Base-by-base conservation (phyloP, 345 rosid species). In the Litchi chinensis region DNA sequence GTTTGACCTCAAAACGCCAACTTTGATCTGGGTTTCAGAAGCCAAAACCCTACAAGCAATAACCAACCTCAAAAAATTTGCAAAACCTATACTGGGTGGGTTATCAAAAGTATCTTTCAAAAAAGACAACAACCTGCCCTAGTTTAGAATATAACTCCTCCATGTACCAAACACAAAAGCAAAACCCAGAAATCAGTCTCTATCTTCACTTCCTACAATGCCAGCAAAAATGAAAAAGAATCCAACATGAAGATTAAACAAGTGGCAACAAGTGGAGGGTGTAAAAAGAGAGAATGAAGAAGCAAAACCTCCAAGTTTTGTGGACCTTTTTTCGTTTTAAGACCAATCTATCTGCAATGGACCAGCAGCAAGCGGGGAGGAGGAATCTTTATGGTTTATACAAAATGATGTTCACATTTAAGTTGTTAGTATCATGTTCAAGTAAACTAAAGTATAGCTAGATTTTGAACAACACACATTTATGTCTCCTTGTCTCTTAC, bases 211-310 rank as follows among this genome's bases (percentile, higher is more conserved):
- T 52, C 52, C 80, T 69, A 39, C 18, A 52, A 60, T 37, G 62
- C 62, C 57, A 66, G 75, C 81, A 64, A 80, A 80, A 79, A 76
- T 76, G 70, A 88, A 70, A 68, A 75, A 50, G 63, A 63, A 81
- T 26, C 62, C 76, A 73, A 70, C 65, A n/a, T 46, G 74, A 52
- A 65, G 59, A 76, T 70, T 71, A 71, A 74, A 62, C 70, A 24
- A 68, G 26, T 15, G 73, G 22, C 60, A 62, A 78, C 62, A 79
- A 64, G 76, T 26, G 28, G 37, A 77, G 71, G 44, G 40, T 44
- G 24, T 26, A 60, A 10, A 10, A 73, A 41, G 62, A 66, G 56
- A 70, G 74, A 32, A 32, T 57, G 76, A 65, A 77, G 64, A 72
- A 50, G 5, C 66, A 16, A 40, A 67, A 70, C 37, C 60, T 65